Evolutionary conservation across 768 basidiomycete species (phyloP), one percentile per base, ranked within the genome.

Genomic region (Strobilomyces echinocephalus): DNA sequence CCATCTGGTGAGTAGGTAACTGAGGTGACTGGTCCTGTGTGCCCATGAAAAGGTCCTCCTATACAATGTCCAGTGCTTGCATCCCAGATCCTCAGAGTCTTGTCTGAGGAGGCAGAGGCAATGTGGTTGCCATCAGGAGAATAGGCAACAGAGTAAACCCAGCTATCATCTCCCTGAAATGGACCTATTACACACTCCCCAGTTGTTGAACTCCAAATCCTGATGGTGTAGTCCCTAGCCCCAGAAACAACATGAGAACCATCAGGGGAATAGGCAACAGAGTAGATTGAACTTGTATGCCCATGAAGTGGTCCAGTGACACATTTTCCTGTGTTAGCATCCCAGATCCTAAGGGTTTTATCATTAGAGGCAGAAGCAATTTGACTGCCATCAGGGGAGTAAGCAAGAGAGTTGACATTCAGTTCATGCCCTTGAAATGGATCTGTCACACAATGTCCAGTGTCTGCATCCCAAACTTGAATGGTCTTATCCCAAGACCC

Each of bases 201-300:
- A 54, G 57, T 50, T 5, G 28, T 11, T 30, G 53, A 15, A 24
- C 63, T 38, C 67, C 64, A 70, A 2, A 69, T 15, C 8, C 44
- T 57, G 10, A 69, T 54, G 4, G 60, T 63, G 0, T 5, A 0
- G 7, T 66, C 64, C 1, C 14, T 2, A 42, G 61, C 49, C 9
- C 55, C 59, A 50, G 66, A 65, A 10, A n/a, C 54, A 54, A 65
- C 8, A 14, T 60, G 34, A 6, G 31, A 49, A 1, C 60, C 46
- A 10, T 66, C 57, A 28, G 70, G 68, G 33, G 72, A 50, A 68
- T 47, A 56, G 51, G 59, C 54, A 51, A 62, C 50, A 56, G 49
- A 46, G 11, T 34, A 8, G 8, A 62, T 9, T 2, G 1, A 1
- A 1, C 0, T 0, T 4, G 10, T 33, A 4, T 63, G 60, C 1